These are phyloP conservation scores for Colletotrichum sidae DNA, from an alignment of 2,329 filamentous ascomycete genomes.

Conservation along the genomic window DNA sequence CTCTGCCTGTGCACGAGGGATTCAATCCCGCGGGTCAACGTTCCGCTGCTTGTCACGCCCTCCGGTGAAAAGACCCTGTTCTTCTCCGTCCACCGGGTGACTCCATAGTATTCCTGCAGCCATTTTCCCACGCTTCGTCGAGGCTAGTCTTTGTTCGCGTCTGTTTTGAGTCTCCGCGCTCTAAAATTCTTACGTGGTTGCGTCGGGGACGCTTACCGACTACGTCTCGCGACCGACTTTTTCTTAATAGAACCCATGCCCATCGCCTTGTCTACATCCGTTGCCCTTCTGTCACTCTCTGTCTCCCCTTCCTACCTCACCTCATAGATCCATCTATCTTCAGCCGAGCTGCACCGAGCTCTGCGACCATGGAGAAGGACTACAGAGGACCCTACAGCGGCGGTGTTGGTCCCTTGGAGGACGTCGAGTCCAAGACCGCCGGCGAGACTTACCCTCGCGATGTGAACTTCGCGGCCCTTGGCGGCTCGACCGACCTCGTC, in stretches of 20 bases:
- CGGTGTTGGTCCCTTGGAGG: conserved; percentile 27
- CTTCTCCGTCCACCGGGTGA: neutral
- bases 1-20: too few species aligned
- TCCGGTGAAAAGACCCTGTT: neutral
- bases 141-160: conserved; percentile 8
- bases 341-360: neutral
- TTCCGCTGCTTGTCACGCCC: conserved; percentile 3
- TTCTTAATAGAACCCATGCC: conserved; percentile 4
- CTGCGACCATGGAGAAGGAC: conserved; percentile 29
- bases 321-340: neutral
- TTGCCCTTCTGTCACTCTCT: neutral
- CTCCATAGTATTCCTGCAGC: conserved; percentile 27
- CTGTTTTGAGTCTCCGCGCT: conserved; percentile 4
- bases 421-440: conserved; percentile 40
- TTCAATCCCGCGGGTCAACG: neutral
- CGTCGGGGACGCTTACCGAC: conserved; percentile 27
- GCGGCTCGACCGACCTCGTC: conserved; percentile 48
- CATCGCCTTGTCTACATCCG: neutral
- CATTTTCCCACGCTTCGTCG: conserved; percentile 1
- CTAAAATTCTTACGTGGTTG: conserved; percentile 29
- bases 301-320: neutral
- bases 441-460: conserved; percentile 39
- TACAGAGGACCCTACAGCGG: conserved; percentile 30
- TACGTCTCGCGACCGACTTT: conserved; percentile 11
- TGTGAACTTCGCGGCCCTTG: conserved; percentile 40